Evolutionary conservation across 2,329 filamentous ascomycete genomes (phyloP).

Genomic region (Venturia oleaginea): DNA sequence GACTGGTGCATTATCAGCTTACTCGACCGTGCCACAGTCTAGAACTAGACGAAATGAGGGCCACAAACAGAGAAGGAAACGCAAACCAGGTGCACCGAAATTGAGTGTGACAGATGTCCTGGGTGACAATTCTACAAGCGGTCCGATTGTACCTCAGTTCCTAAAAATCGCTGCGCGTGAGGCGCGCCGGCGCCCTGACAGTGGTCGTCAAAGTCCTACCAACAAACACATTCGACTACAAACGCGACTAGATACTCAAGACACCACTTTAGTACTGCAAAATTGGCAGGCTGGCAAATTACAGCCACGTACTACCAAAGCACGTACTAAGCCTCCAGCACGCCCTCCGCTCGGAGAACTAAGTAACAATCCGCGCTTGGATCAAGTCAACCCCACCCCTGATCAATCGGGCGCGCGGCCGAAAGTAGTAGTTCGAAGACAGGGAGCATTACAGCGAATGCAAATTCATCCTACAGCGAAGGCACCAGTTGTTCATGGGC

Average conservation of each 20-base stretch:
- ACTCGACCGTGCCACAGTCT: background rate
- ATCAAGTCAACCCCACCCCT: background rate
- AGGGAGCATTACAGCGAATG: background rate
- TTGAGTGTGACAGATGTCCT: conserved; percentile 44
- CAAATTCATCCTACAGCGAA: background rate
- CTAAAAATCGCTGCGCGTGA: conserved; percentile 46
- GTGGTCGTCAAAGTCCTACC: conserved; percentile 42
- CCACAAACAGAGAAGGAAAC: background rate
- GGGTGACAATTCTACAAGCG: conserved; percentile 21
- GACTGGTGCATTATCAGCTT: background rate
- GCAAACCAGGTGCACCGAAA: conserved; percentile 19
- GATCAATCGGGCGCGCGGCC: background rate
- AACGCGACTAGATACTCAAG: conserved; percentile 44
- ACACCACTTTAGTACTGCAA: conserved; percentile 40
- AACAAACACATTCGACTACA: conserved; percentile 44
- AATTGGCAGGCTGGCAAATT: conserved; percentile 44
- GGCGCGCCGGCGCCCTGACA: conserved; percentile 38
- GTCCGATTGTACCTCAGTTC: conserved; percentile 40
- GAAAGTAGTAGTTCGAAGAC: background rate
- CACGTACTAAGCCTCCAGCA: background rate
- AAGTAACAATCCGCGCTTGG: background rate
- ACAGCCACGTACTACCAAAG: background rate
- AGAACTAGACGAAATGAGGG: background rate
- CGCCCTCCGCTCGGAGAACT: background rate
- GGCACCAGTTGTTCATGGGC: background rate